A percentile compares a stretch with the other conserved stretches of the same genome.
Evolutionary conservation across 2,329 filamentous ascomycete species (phyloP).

Genomic region (Ophiosphaerella narmari): DNA sequence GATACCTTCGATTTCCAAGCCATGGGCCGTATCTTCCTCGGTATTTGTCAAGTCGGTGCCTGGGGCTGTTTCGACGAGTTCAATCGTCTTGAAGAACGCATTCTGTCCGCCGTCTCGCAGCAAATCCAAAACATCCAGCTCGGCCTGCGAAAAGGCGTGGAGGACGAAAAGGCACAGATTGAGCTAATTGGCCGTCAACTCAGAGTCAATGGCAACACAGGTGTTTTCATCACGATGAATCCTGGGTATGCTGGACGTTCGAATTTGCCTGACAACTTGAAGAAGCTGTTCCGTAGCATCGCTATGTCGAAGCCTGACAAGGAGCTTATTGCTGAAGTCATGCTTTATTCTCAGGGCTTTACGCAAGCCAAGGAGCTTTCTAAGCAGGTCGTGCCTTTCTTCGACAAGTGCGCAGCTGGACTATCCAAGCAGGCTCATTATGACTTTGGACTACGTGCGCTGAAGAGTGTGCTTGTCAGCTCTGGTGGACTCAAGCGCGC

Average conservation of each 20-base stretch:
- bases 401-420: constrained; percentile 80
- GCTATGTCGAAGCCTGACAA: constrained; percentile 99
- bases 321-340: constrained; percentile 98
- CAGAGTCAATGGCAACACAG: constrained; percentile 87
- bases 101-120: constrained; percentile 96
- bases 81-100: constrained; percentile 97
- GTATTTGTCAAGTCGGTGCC: constrained; percentile 97
- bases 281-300: constrained; percentile 98
- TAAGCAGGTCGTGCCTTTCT: constrained; percentile 96
- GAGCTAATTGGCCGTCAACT: constrained; percentile 92
- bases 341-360: constrained; percentile 99
- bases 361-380: constrained; percentile 92
- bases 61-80: constrained; percentile 99
- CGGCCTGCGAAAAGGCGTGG: constrained; percentile 81
- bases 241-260: constrained; percentile 97
- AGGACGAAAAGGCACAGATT: constrained; percentile 85
- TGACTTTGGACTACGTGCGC: constrained; percentile 93
- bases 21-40: constrained; percentile 98
- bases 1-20: constrained; percentile 99
- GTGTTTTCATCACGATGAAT: constrained; percentile 99
- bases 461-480: constrained; percentile 98
- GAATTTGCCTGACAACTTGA: constrained; percentile 97
- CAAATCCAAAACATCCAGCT: constrained; percentile 99
- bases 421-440: constrained; percentile 98
- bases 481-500: constrained; percentile 94